A percentile compares a stretch with the other conserved stretches of the same genome.
Conservation (phyloP, 371 early-diverging fungal genomes). For the Haplosporangium sp. region DNA sequence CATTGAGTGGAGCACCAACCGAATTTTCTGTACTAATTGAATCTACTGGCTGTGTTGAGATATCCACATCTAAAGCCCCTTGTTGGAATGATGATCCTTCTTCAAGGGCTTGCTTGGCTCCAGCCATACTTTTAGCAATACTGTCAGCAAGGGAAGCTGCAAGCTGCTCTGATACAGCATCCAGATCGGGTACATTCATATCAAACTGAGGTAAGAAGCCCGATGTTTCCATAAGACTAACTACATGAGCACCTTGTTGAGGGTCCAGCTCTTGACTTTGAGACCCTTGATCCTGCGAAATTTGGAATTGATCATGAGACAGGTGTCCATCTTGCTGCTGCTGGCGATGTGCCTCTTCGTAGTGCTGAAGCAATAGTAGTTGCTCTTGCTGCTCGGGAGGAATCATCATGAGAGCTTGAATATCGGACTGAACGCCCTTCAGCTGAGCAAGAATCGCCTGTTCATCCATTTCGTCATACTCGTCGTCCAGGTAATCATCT, state of each 20-base stretch:
- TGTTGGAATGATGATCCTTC: slow-evolving; percentile 12
- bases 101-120: slow-evolving; percentile 13
- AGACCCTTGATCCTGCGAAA: neutral
- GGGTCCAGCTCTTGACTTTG: neutral
- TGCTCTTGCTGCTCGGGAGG: slow-evolving; percentile 56
- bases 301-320: neutral
- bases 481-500: slow-evolving; percentile 42
- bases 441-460: slow-evolving; percentile 34
- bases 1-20: slow-evolving; percentile 3
- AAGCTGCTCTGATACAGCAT: slow-evolving; percentile 47
- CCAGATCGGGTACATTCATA: slow-evolving; percentile 38
- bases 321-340: slow-evolving; percentile 26
- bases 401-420: slow-evolving; percentile 55
- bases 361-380: slow-evolving; percentile 48
- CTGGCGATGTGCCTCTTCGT: slow-evolving; percentile 43
- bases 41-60: neutral
- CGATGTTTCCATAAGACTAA: slow-evolving; percentile 10
- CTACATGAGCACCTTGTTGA: slow-evolving; percentile 3
- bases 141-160: slow-evolving; percentile 42
- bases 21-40: neutral
- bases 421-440: slow-evolving; percentile 33
- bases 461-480: slow-evolving; percentile 35
- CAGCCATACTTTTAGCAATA: slow-evolving; percentile 43
- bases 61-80: neutral
- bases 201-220: slow-evolving; percentile 27